Base-by-base conservation (phyloP, 2,329 filamentous ascomycete genomes). In the Trichoderma sp. region DNA sequence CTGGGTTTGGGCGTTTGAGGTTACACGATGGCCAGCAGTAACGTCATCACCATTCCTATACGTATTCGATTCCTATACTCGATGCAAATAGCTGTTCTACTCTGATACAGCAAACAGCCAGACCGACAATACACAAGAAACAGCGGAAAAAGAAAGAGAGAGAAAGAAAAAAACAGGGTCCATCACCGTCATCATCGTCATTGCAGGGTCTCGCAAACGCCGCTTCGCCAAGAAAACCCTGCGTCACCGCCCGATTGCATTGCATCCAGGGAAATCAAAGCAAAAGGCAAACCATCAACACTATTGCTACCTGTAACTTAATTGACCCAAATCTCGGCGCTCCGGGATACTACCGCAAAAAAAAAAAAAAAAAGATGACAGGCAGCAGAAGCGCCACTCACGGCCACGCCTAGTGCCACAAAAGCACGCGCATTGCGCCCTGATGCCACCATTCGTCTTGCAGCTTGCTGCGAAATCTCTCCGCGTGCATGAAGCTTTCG, bases 401-500 rank as follows among this genome's bases (percentile, higher is more conserved):
- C 37, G 56, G 56, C 35, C 15, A 45, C n/a, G 56, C 56, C 56
- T 57, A 50, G 56, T 59, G 56, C 35, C 56, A 59, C 56, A 45
- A n/a, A n/a, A 19, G 39, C 39, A 35, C n/a, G n/a, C n/a, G 19
- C 29, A 8, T 27, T 54, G 53, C 53, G 32, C 53, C 53, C 53
- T 35, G 50, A 53, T 53, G 50, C 27, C 13, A 53, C 27, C 50
- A 29, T 22, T 12, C 13, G 2, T 27, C 50, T 53, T 29, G 50
- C 25, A 27, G 22, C 25, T 32, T 19, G 39, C 39, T n/a, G n/a
- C 39, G 19, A 45, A 45, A 45, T 45, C 39, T 45, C 32, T 45
- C n/a, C 39, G n/a, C n/a, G n/a, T 45, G 39, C 48, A 53, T 12
- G 7, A 8, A 37, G 35, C 39, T n/a, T n/a, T n/a, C 7, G 29